A percentile compares a stretch with the other conserved stretches of the same genome.
phyloP scores from a whole-genome alignment of 352 stramenopile species.

The Globisporangium irregulare region DNA sequence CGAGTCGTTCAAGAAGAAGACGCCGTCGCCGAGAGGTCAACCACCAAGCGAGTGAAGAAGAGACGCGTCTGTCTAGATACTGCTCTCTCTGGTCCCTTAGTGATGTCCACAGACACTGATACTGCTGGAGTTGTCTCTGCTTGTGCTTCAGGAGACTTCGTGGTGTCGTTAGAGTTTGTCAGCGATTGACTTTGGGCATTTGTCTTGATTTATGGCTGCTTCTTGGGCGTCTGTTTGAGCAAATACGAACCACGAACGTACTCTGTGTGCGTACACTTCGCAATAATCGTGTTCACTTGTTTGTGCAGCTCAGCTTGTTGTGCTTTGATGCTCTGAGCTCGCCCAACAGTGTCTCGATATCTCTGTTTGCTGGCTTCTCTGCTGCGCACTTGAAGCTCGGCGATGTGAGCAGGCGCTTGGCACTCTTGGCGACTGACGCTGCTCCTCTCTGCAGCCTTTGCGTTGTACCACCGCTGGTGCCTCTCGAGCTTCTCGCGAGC shows the following conservation, averaged over 20 bases:
- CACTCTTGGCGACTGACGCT: not conserved
- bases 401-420: slow-evolving; percentile 19
- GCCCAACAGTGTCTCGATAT: not conserved
- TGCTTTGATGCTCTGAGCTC: slow-evolving; percentile 2
- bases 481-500: slow-evolving; percentile 18
- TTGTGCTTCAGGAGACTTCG: not conserved
- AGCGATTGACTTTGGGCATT: not conserved
- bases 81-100: not conserved
- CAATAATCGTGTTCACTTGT: slow-evolving; percentile 28
- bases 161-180: not conserved
- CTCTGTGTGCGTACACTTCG: slow-evolving; percentile 15
- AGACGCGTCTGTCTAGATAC: not conserved
- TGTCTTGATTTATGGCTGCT: not conserved
- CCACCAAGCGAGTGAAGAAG: not conserved
- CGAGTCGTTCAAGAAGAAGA: slow-evolving; percentile 48
- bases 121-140: not conserved
- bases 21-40: slow-evolving; percentile 2
- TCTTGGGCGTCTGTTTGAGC: slow-evolving; percentile 20
- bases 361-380: not conserved
- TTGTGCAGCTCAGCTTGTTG: slow-evolving; percentile 25
- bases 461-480: slow-evolving; percentile 42
- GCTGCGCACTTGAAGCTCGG: slow-evolving; percentile 16
- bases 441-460: slow-evolving; percentile 2
- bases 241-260: slow-evolving; percentile 51
- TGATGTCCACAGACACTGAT: not conserved